Conservation (phyloP, 257 asterid genomes). For the Forsythia suspensa region DNA sequence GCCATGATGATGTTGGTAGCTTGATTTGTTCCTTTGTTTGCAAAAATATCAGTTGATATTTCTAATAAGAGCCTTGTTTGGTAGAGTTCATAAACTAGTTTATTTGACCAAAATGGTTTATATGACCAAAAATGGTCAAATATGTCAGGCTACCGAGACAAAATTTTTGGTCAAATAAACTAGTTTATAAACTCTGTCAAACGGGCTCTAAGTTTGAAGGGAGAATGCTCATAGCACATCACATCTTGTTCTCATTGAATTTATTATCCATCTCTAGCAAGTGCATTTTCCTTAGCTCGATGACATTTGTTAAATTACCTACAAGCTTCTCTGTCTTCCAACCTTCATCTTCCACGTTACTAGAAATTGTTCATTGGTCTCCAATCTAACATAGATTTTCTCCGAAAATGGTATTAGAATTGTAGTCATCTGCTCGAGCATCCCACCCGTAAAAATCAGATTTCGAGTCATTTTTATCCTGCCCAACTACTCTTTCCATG, state of each 20-base stretch:
- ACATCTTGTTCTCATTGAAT: conserved; percentile 64
- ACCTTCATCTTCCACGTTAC: conserved; percentile 73
- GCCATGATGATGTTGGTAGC: too few relatives aligned
- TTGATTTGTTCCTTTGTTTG: background rate
- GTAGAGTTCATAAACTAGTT: too few relatives aligned
- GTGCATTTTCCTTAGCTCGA: conserved; percentile 67
- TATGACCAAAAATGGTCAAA: too few relatives aligned
- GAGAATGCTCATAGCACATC: conserved; percentile 19
- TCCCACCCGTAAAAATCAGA: conserved; percentile 69
- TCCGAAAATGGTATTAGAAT: conserved; percentile 49
- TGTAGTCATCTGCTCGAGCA: conserved; percentile 78
- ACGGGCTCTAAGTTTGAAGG: background rate
- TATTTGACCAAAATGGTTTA: too few relatives aligned
- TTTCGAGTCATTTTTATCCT: conserved; percentile 33
- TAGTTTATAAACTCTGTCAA: too few relatives aligned
- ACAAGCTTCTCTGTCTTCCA: conserved; percentile 67
- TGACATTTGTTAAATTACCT: conserved; percentile 54
- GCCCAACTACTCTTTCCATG: conserved; percentile 74
- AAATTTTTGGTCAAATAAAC: too few relatives aligned
- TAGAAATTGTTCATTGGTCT: conserved; percentile 66
- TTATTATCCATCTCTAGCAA: conserved; percentile 60
- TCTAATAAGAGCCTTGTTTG: too few relatives aligned
- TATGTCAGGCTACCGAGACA: too few relatives aligned
- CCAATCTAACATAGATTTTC: conserved; percentile 78
- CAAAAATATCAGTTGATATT: background rate